Base-by-base conservation (phyloP, 2,329 filamentous ascomycete genomes). In the Fusarium mexicanum region DNA sequence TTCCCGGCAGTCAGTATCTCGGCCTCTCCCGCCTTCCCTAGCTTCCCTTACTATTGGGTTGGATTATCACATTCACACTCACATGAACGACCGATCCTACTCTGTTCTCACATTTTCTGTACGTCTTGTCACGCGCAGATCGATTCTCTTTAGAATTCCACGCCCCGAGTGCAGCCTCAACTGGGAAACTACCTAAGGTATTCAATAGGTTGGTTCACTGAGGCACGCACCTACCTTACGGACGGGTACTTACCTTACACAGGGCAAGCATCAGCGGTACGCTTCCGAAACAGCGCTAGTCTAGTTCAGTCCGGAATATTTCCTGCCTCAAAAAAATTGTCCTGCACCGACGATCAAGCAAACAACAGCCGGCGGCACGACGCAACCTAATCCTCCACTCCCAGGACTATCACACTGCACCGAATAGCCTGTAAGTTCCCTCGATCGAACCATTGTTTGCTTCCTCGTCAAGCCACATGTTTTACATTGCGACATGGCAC, bases 51-150 rank as follows among this genome's bases (percentile, higher is more conserved):
- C 41, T 35, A 47, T 57, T 66, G 41, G 61, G 40, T 46, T 64
- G 58, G 33, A 46, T 44, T 40, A 41, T 65, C 24, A 38, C 55
- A 59, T 59, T 26, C 40, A 35, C 54, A 47, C 41, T 43, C 37
- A 43, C 60, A n/a, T 50, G 33, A 48, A 47, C 57, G 35, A 37
- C 40, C 41, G 50, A 64, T 51, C 53, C 58, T 41, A 51, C 60
- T 73, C 70, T 67, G 35, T 50, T 60, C 58, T 73, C 61, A 70
- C 48, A 63, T 73, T 73, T 63, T 20, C 69, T 73, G 70, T 62
- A 70, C 53, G 35, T 57, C 44, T 33, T 55, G 57, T 53, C 55
- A 62, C 60, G 46, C 65, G 65, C 43, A 63, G 65, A 62, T 73
- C 65, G 67, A 73, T 70, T 67, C 61, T 61, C 38, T 24, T 66